phyloP scores from a whole-genome alignment of 2,329 filamentous ascomycete genomes.

The Sclerotinia trifoliorum region DNA sequence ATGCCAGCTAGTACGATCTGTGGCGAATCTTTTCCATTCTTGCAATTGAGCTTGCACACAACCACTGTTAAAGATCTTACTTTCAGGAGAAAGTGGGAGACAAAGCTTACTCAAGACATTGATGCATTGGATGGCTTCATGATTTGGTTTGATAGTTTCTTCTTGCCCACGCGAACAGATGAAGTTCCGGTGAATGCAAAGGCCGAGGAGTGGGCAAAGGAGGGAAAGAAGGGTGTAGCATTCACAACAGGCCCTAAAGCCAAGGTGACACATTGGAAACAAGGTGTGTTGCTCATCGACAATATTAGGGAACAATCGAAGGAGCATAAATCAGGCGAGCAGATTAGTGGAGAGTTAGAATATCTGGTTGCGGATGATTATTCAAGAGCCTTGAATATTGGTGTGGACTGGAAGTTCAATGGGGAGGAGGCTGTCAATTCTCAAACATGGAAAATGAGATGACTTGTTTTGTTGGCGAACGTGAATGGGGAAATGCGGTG shows the following conservation, averaged over 20 bases:
- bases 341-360: conserved; percentile 64
- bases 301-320: conserved; percentile 46
- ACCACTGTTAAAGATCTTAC: conserved; percentile 69
- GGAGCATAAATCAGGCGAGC: conserved; percentile 53
- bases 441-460: conserved; percentile 41
- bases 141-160: conserved; percentile 95
- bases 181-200: conserved; percentile 52
- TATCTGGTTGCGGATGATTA: conserved; percentile 70
- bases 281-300: conserved; percentile 72
- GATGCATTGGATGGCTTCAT: conserved; percentile 80
- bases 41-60: conserved; percentile 73
- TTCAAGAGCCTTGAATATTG: conserved; percentile 65
- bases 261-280: conserved; percentile 85
- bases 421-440: conserved; percentile 30
- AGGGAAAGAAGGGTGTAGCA: conserved; percentile 62
- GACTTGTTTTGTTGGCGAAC: not conserved
- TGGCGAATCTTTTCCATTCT: conserved; percentile 63
- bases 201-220: conserved; percentile 60
- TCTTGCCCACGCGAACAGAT: conserved; percentile 60
- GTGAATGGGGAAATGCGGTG: not conserved
- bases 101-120: conserved; percentile 59
- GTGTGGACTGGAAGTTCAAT: conserved; percentile 55
- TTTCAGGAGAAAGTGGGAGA: conserved; percentile 68
- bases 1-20: conserved; percentile 62
- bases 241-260: conserved; percentile 84